Base-by-base conservation (phyloP, 352 stramenopile genomes). In the Pythium phragmitis region DNA sequence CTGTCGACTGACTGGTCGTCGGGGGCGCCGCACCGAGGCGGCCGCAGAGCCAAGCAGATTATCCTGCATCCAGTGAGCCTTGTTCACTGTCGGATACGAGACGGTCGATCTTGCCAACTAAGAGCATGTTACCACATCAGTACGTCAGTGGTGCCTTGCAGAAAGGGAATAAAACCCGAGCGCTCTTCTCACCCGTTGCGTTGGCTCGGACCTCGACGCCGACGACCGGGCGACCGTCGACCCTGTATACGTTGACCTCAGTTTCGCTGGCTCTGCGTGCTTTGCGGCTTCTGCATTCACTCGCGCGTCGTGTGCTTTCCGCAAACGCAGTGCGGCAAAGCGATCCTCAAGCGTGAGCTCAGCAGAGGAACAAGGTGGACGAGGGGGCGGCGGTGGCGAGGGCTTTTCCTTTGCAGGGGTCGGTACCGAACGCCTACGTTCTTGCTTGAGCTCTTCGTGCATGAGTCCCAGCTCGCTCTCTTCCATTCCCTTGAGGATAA, bases 401-500 rank as follows among this genome's bases (percentile, higher is more conserved):
- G 33, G 9, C 2, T 37, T n/a, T 19, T 26, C 49, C 7, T 7
- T 53, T n/a, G n/a, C 13, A 2, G 39, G 54, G 17, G n/a, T n/a
- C 16, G 30, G n/a, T 6, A 43, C 28, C 41, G 23, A 5, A 42
- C 13, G 9, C 67, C 57, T 19, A 7, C 68, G 23, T 63, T 68
- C 57, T 72, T 66, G 21, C 74, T 61, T 7, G 60, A 69, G 64
- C 30, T 85, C 75, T 48, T 89, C 87, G 42, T 87, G 69, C 56
- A 88, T 67, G 42, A 82, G 75, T 42, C 89, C 80, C 2, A 69
- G 55, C 49, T 93, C 85, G 51, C 88, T 79, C 2, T 71, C 67
- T 59, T 91, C 76, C 82, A 93, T 93, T 16, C 85, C 85, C 69
- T 91, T 79, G 46, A 93, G 74, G 68, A 93, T 93, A 0, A 73